Conservation (phyloP, 345 rosid genomes). For the Hirschfeldia incana region DNA sequence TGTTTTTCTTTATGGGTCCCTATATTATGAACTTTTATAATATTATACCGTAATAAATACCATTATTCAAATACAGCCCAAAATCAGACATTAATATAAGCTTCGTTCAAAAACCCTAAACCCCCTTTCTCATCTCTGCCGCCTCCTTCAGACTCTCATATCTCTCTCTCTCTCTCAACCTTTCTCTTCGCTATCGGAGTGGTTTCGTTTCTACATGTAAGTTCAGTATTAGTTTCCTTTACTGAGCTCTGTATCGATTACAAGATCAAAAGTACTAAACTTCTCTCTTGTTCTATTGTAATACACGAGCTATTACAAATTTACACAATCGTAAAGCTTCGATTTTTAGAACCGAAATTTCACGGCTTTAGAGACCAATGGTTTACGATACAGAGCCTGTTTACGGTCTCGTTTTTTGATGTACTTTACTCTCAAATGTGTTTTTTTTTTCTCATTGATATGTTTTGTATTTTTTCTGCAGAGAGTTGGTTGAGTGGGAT, state of each 20-base stretch:
- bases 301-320: neutral
- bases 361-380: neutral
- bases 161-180: neutral
- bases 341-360: neutral
- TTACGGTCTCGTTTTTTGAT: neutral
- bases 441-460: neutral
- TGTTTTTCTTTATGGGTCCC: neutral
- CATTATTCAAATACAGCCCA: neutral
- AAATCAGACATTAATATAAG: neutral
- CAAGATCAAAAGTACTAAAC: too few relatives aligned
- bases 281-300: neutral
- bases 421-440: neutral
- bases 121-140: neutral
- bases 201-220: conserved; percentile 8
- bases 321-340: neutral
- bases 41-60: neutral
- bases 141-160: conserved; percentile 4
- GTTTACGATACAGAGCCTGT: neutral
- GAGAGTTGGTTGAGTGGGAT: conserved; percentile 21
- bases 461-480: neutral
- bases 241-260: too few relatives aligned
- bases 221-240: too few relatives aligned
- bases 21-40: neutral
- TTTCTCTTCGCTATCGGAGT: neutral
- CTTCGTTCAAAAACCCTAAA: conserved; percentile 16